Evolutionary conservation across 176 grass and related monocot genomes (phyloP).

Genomic region (Raddia guianensis): DNA sequence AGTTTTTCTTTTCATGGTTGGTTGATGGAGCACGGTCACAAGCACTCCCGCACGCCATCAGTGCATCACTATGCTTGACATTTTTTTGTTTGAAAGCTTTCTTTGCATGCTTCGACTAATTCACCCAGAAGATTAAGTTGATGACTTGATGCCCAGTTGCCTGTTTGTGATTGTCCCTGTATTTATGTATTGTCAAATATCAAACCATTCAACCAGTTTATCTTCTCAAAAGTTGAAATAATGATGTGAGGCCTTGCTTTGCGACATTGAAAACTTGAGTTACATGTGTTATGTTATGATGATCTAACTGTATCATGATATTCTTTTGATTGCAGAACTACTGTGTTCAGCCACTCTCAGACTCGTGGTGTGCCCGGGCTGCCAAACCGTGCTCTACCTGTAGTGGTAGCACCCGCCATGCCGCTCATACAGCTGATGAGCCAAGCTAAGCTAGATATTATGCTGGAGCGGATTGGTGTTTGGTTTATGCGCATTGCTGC

Average conservation of each 20-base stretch:
- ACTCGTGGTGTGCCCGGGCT: constrained; percentile 62
- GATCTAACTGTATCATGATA: neutral
- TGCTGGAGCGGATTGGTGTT: too few species aligned
- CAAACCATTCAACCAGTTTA: neutral
- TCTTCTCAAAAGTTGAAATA: neutral
- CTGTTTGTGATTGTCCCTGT: neutral
- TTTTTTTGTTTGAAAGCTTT: constrained; percentile 1
- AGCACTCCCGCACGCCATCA: neutral
- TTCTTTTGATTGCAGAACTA: constrained; percentile 47
- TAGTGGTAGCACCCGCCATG: too few species aligned
- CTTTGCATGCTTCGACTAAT: too few species aligned
- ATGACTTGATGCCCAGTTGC: neutral
- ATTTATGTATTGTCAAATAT: neutral
- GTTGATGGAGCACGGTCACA: constrained; percentile 3
- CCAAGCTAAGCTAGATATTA: too few species aligned
- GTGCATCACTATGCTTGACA: neutral
- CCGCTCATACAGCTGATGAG: too few species aligned
- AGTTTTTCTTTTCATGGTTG: neutral
- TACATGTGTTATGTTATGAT: neutral
- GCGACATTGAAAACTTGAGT: neutral
- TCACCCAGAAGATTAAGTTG: too few species aligned
- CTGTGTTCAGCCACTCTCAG: constrained; percentile 71
- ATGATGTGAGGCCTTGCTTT: neutral
- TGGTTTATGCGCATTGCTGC: too few species aligned
- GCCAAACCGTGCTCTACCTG: constrained; percentile 57